phyloP scores from a whole-genome alignment of 768 basidiomycete genomes.

The Mycena chlorophos region DNA sequence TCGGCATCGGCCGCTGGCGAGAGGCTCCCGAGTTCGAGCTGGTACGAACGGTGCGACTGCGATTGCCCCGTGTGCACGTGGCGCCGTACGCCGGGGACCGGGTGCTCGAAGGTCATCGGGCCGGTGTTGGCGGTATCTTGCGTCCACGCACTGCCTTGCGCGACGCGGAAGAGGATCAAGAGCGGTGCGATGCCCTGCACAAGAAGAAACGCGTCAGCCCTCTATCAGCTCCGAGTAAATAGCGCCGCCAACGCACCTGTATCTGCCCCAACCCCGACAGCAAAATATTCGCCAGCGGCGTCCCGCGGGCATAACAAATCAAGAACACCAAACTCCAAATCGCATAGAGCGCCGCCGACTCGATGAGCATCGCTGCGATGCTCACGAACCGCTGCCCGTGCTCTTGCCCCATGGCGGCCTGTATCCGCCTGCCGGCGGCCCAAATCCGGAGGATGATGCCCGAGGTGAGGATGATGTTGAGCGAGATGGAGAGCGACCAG shows the following conservation, averaged over 20 bases:
- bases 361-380: neutral
- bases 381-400: neutral
- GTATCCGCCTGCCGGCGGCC: neutral
- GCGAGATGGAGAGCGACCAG: neutral
- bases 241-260: constrained; percentile 28
- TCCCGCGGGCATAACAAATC: constrained; percentile 22
- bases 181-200: constrained; percentile 35
- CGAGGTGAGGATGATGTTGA: neutral
- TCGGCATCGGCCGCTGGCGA: too few relatives aligned
- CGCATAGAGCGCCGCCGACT: neutral
- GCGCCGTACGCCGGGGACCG: too few relatives aligned
- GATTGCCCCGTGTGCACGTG: too few relatives aligned
- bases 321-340: neutral
- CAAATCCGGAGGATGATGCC: neutral
- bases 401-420: neutral
- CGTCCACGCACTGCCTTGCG: constrained; percentile 31
- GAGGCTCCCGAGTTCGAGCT: too few relatives aligned
- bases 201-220: neutral
- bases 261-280: constrained; percentile 34
- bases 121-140: constrained; percentile 8
- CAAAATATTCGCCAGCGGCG: constrained; percentile 31
- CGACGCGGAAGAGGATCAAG: constrained; percentile 39
- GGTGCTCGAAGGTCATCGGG: too few relatives aligned
- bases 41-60: too few relatives aligned
- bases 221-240: neutral